Evolutionary conservation across 768 basidiomycete species (phyloP).

Genomic region (Lactarius psammicola): DNA sequence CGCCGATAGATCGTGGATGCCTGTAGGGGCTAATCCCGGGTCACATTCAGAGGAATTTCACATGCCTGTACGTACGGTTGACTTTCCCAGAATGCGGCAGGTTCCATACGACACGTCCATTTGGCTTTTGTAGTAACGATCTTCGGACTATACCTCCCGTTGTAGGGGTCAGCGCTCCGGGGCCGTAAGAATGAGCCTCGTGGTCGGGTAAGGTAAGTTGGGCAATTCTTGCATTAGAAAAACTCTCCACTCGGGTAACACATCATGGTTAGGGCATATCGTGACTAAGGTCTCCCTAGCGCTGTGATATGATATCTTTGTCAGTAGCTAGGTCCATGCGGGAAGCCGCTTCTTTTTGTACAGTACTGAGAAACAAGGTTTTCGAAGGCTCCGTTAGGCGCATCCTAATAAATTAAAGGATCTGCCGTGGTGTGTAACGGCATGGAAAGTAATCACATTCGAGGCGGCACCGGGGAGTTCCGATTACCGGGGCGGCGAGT

Average conservation of each 20-base stretch:
- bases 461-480: not conserved
- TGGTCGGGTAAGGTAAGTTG: not conserved
- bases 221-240: not conserved
- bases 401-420: conserved; percentile 14
- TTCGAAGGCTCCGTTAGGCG: conserved; percentile 1
- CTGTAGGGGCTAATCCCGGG: conserved; percentile 1
- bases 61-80: not conserved
- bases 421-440: conserved; percentile 3
- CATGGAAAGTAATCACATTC: conserved; percentile 10
- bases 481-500: not conserved
- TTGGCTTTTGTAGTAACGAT: not conserved
- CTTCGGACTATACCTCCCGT: not conserved
- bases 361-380: not conserved
- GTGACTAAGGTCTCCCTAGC: not conserved
- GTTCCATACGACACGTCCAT: not conserved
- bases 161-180: not conserved
- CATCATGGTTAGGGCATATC: not conserved
- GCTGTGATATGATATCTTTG: not conserved
- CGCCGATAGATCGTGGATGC: not conserved
- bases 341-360: not conserved
- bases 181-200: not conserved
- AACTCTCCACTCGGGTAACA: not conserved
- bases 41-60: conserved; percentile 4
- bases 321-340: not conserved
- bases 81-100: not conserved